phyloP scores from a whole-genome alignment of 2,329 filamentous ascomycete genomes.

The Apiospora aurea region DNA sequence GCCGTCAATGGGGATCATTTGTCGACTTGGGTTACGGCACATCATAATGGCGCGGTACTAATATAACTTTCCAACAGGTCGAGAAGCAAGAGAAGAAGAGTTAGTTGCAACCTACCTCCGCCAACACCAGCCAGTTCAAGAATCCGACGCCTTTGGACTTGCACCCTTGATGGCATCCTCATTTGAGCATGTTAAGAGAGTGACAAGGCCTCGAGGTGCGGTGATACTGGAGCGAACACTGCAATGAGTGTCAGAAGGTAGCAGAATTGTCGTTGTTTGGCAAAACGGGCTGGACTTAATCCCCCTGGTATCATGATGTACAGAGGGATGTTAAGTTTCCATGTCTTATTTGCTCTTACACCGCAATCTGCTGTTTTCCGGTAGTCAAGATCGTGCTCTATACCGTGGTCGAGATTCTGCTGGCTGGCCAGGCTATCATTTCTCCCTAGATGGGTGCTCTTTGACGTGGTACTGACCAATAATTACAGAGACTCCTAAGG shows the following conservation, averaged over 20 bases:
- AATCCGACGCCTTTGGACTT: background rate
- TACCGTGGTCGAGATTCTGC: background rate
- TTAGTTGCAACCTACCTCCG: conserved; percentile 4
- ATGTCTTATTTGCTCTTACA: background rate
- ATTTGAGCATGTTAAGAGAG: no score
- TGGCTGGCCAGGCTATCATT: background rate
- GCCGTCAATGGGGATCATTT: background rate
- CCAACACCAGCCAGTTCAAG: background rate
- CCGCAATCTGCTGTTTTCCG: background rate
- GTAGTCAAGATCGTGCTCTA: background rate
- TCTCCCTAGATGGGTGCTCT: background rate
- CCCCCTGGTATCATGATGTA: background rate
- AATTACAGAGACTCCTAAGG: conserved; percentile 21
- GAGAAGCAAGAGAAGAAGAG: conserved; percentile 80
- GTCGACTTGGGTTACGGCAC: background rate
- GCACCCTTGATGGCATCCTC: background rate
- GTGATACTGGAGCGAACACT: background rate
- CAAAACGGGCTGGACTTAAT: background rate
- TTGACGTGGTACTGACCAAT: background rate
- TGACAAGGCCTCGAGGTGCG: background rate
- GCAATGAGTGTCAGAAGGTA: background rate
- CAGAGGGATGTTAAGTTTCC: background rate
- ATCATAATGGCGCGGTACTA: conserved; percentile 18
- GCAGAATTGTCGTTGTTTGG: background rate
- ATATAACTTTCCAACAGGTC: conserved; percentile 32